phyloP scores from a whole-genome alignment of 192 early-diverging fungal species.

The Geranomyces michiganensis region DNA sequence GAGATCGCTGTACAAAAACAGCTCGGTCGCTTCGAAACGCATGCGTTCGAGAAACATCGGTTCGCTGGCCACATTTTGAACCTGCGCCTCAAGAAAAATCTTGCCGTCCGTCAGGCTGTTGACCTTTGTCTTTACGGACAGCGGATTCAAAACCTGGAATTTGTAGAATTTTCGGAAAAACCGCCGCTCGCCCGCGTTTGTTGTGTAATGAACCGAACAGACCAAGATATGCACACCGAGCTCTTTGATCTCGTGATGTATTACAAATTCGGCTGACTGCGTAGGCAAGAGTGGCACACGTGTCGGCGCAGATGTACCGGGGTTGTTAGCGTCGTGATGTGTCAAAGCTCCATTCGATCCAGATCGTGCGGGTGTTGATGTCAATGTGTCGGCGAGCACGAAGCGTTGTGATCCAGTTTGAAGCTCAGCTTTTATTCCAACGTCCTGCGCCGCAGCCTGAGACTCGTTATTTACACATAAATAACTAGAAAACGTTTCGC shows the following conservation, averaged over 20 bases:
- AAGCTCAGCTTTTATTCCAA: slow-evolving; percentile 78
- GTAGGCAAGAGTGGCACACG: slow-evolving; percentile 63
- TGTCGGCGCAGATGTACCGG: slow-evolving; percentile 3
- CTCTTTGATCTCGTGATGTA: slow-evolving; percentile 95
- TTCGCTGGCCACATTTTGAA: slow-evolving; percentile 80
- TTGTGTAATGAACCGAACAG: slow-evolving; percentile 80
- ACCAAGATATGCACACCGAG: slow-evolving; percentile 89
- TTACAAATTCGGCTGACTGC: slow-evolving; percentile 74
- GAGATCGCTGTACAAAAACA: slow-evolving; percentile 72
- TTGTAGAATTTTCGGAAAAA: slow-evolving; percentile 91
- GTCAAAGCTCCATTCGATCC: neutral
- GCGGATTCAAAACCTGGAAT: slow-evolving; percentile 94
- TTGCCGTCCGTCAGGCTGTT: slow-evolving; percentile 65
- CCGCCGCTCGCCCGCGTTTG: slow-evolving; percentile 53
- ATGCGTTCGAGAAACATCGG: slow-evolving; percentile 88
- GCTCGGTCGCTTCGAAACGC: slow-evolving; percentile 77
- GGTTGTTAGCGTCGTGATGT: neutral
- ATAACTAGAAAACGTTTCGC: slow-evolving; percentile 87
- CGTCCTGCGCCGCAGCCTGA: slow-evolving; percentile 64
- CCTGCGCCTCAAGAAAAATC: slow-evolving; percentile 87
- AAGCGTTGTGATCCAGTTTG: slow-evolving; percentile 86
- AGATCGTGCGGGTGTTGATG: slow-evolving; percentile 31
- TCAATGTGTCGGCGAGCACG: slow-evolving; percentile 67
- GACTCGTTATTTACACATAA: slow-evolving; percentile 89
- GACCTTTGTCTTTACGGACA: slow-evolving; percentile 95